phyloP scores from a whole-genome alignment of 2,329 filamentous ascomycete genomes.

The Ceratocystis variospora region DNA sequence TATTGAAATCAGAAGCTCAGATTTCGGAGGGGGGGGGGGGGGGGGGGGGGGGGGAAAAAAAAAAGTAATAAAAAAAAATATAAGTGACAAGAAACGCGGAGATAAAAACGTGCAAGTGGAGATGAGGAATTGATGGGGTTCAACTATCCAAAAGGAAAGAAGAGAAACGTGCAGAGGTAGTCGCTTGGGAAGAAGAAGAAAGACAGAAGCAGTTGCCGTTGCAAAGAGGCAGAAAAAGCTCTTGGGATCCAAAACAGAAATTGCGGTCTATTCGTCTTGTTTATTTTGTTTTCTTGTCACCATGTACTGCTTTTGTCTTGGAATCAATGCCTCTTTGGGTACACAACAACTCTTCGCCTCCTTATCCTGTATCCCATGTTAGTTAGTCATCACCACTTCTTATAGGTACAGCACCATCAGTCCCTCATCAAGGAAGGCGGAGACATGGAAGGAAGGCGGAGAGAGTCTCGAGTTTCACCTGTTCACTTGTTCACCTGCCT shows the following conservation, averaged over 20 bases:
- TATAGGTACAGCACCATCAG: background rate
- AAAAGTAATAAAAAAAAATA: too few species aligned
- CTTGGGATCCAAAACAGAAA: too few species aligned
- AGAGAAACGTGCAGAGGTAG: background rate
- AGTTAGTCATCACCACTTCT: background rate
- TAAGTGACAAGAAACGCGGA: background rate
- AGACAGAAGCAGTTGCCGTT: too few species aligned
- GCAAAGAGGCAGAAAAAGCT: too few species aligned
- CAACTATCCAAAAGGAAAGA: background rate
- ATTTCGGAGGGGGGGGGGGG: background rate
- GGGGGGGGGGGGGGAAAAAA: too few species aligned
- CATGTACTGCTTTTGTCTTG: too few species aligned
- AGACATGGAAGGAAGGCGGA: too few species aligned
- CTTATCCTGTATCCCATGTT: background rate
- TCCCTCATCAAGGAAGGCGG: background rate
- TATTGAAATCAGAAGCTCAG: background rate
- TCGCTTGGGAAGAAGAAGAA: background rate
- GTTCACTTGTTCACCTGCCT: background rate
- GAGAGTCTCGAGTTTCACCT: background rate
- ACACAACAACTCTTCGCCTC: too few species aligned
- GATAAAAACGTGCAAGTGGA: conserved; percentile 2
- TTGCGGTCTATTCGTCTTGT: too few species aligned
- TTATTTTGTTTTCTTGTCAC: too few species aligned
- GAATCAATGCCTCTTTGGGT: too few species aligned
- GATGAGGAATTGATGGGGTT: background rate